Base-by-base conservation (phyloP, 106 monocot species). In the Dioscorea alata region DNA sequence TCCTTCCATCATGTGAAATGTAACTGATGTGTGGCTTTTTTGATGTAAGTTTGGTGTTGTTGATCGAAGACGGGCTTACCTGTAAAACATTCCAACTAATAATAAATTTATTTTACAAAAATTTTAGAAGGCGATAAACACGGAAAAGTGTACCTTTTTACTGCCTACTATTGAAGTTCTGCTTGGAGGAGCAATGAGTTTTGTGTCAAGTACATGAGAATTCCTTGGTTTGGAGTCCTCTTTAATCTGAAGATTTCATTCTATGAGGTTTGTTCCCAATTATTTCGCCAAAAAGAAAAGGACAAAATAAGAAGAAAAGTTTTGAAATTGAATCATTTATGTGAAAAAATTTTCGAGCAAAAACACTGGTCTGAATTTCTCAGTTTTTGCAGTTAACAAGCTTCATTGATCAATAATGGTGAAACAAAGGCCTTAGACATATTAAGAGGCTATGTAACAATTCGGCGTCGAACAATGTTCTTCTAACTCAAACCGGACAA, bases 1-100 rank as follows among this genome's bases (percentile, higher is more conserved):
- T 73, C 51, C 52, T 74, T 32, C 73, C 34, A 34, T 79, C 57
- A 21, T 48, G 68, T 69, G 79, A 79, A 7, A 57, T 61, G 52
- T 63, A 57, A 51, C 61, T 73, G 23, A 63, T 21, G 48, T 13
- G 64, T 18, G 50, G 50, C 22, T 49, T 80, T 49, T 53, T 74
- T n/a, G 5, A 42, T 33, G 17, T 31, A 66, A 17, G n/a, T 16
- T 33, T 52, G 10, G 23, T 50, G 12, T 65, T 22, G 4, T 34
- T 17, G 4, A 23, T 51, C 6, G 2, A 20, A 59, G 51, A 59
- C 18, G 28, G 50, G 3, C 12, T 50, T 18, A n/a, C 50, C 77
- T 71, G 71, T 57, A 42, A 48, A 13, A 23, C 8, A 33, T 58
- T 48, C 48, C 59, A 19, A 4, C 24, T 24, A 14, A 24, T 12